Conservation (phyloP, 805 yeast genomes). For the Hanseniaspora nectarophila region DNA sequence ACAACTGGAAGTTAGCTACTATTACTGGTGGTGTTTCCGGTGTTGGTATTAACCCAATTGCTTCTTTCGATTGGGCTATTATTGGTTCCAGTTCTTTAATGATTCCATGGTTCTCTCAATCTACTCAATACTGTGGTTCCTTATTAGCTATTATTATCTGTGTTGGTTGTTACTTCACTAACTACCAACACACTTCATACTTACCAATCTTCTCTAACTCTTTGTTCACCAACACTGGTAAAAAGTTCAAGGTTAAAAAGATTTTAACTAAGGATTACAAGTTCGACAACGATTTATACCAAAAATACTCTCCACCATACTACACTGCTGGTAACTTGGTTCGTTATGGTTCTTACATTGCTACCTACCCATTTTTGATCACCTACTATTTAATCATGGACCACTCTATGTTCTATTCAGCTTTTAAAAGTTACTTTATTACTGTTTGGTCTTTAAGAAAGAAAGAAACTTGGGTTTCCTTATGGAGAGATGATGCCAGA, state of each 20-base stretch:
- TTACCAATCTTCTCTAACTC: conserved; percentile 45
- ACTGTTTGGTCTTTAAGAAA: conserved; percentile 17
- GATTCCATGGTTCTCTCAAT: conserved; percentile 34
- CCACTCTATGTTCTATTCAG: conserved; percentile 31
- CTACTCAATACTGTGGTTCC: conserved; percentile 29
- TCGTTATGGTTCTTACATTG: conserved; percentile 45
- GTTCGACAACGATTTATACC: conserved; percentile 37
- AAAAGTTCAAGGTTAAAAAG: conserved; percentile 36
- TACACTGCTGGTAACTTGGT: conserved; percentile 52
- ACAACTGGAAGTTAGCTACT: conserved; percentile 40
- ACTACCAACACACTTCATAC: conserved; percentile 48
- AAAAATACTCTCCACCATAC: conserved; percentile 52
- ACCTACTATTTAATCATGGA: conserved; percentile 38
- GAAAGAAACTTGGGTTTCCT: conserved; percentile 20
- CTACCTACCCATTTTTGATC: conserved; percentile 45
- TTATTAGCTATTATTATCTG: conserved; percentile 27
- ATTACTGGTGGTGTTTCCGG: conserved; percentile 42
- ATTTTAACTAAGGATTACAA: conserved; percentile 35
- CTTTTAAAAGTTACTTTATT: conserved; percentile 26
- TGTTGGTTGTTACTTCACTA: conserved; percentile 34
- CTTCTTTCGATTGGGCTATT: conserved; percentile 45
- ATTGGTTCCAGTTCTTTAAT: conserved; percentile 29
- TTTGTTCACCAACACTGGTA: conserved; percentile 39
- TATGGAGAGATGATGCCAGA: conserved; percentile 26
- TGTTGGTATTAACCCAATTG: conserved; percentile 42